Evolutionary conservation across 495 filamentous ascomycete species (phyloP).

Genomic region (Geoglossum glabrum): DNA sequence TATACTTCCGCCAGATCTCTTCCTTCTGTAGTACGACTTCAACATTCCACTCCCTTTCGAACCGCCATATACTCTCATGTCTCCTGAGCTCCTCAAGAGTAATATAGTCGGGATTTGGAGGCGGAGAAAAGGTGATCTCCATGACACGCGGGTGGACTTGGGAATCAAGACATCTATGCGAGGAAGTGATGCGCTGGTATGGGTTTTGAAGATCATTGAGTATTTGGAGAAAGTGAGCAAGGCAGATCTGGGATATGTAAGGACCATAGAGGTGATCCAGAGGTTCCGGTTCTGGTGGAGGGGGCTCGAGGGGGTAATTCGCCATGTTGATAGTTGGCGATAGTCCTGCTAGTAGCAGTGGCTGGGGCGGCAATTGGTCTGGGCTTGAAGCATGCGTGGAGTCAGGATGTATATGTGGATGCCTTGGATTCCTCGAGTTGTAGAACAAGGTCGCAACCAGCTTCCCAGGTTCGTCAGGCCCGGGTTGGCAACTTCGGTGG

Average conservation of each 20-base stretch:
- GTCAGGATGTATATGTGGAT: slow-evolving; percentile 26
- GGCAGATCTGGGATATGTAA: slow-evolving; percentile 56
- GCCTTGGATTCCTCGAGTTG: slow-evolving; percentile 27
- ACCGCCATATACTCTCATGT: slow-evolving; percentile 61
- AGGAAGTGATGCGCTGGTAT: slow-evolving; percentile 36
- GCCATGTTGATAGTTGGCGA: slow-evolving; percentile 47
- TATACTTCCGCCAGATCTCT: slow-evolving; percentile 50
- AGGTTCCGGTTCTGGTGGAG: slow-evolving; percentile 39
- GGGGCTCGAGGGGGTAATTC: slow-evolving; percentile 51
- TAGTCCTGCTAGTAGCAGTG: slow-evolving; percentile 24
- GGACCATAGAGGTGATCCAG: slow-evolving; percentile 60
- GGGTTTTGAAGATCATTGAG: slow-evolving; percentile 44
- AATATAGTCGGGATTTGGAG: slow-evolving; percentile 45
- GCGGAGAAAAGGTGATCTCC: slow-evolving; percentile 48
- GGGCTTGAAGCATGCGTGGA: slow-evolving; percentile 11
- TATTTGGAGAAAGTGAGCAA: slow-evolving; percentile 64
- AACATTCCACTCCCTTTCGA: slow-evolving; percentile 73
- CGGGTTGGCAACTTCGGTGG: slow-evolving; percentile 32
- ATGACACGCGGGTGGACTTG: slow-evolving; percentile 41
- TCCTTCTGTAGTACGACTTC: slow-evolving; percentile 58
- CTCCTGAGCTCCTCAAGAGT: slow-evolving; percentile 48
- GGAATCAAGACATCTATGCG: slow-evolving; percentile 51
- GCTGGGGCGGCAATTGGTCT: slow-evolving; percentile 21
- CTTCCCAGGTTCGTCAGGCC: slow-evolving; percentile 14
- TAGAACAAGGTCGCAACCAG: slow-evolving; percentile 53